Evolutionary conservation across 768 basidiomycete genomes (phyloP).

Genomic region (Mycena galericulata): DNA sequence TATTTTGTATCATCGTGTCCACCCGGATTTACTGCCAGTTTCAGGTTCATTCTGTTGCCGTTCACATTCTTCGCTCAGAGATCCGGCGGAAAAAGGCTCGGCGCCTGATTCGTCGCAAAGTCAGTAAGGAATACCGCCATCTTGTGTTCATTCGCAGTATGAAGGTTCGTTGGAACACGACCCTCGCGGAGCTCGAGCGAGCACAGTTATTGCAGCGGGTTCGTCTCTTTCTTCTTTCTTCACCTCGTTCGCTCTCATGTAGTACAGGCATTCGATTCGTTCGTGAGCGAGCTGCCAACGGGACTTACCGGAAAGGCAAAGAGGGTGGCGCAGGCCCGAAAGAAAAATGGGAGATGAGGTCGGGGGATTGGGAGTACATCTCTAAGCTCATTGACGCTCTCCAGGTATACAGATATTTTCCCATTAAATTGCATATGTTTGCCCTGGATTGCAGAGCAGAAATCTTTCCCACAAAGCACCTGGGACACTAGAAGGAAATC

Average conservation of each 20-base stretch:
- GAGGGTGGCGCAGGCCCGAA: constrained; percentile 1
- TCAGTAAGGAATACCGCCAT: constrained; percentile 4
- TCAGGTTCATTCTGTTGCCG: constrained; percentile 4
- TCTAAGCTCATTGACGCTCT: constrained; percentile 24
- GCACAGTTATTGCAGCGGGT: constrained; percentile 15
- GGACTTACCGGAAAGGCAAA: constrained; percentile 14
- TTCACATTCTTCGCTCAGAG: constrained; percentile 20
- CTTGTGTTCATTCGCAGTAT: constrained; percentile 28
- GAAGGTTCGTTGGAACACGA: constrained; percentile 32
- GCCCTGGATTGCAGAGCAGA: no score
- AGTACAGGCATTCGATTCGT: constrained; percentile 23
- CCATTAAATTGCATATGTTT: no score
- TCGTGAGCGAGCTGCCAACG: constrained; percentile 7
- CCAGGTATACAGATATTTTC: constrained; percentile 1
- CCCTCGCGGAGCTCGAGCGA: constrained; percentile 19
- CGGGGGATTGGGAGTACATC: constrained; percentile 22
- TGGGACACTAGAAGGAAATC: no score
- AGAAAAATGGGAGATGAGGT: constrained; percentile 30
- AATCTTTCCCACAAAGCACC: no score
- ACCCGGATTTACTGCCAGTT: background rate
- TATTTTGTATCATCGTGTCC: background rate
- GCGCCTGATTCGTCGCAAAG: constrained; percentile 16
- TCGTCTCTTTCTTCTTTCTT: background rate
- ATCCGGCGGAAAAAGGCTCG: constrained; percentile 20
- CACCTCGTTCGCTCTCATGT: background rate